Base-by-base conservation (phyloP, 2,329 filamentous ascomycete species). In the Aspergillus fructus region DNA sequence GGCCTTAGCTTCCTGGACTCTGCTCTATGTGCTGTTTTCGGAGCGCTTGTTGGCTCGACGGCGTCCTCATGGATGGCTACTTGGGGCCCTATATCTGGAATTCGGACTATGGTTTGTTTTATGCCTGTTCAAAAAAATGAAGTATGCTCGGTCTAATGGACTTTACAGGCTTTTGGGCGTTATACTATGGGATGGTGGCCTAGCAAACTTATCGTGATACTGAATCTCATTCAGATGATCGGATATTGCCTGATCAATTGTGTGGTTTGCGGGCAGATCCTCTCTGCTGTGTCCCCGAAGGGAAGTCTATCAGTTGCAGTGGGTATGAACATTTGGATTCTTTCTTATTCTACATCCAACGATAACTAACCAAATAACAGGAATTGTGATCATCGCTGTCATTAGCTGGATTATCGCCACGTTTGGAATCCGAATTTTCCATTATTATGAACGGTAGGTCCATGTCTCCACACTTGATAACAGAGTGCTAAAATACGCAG, bases 161-260 rank as follows among this genome's bases (percentile, higher is more conserved):
- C 9, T 9, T 9, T 56, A 30, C 8, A 79, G 77, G 81, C 85
- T 27, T 79, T 85, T 62, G 80, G 83, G 4, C 78, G 84, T 12
- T 88, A 85, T 65, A 76, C 81, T 17, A 87, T 87, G 81, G 85
- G 85, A 6, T 88, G 83, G 82, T 88, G 82, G 78, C 85, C 85
- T 1, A 82, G 82, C 52, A 88, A 87, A 69, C 70, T 89, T 7
- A 80, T 87, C 34, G 84, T 86, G 13, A 65, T 88, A 21, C 73
- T 89, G 56, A 88, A 87, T 64, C 75, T 88, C 47, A 80, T 88
- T 45, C 81, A 86, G 21, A 76, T 88, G 66, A 75, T 87, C 3
- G 85, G 85, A 8, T 88, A 88, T 63, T 77, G 79, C 17, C 74
- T 88, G 67, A 84, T 89, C 58, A 83, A 87, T 68, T 85, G 82